A percentile compares a stretch with the other conserved stretches of the same genome.
Conservation (phyloP, 2,329 filamentous ascomycete genomes). For the Aspergillus piperis region DNA sequence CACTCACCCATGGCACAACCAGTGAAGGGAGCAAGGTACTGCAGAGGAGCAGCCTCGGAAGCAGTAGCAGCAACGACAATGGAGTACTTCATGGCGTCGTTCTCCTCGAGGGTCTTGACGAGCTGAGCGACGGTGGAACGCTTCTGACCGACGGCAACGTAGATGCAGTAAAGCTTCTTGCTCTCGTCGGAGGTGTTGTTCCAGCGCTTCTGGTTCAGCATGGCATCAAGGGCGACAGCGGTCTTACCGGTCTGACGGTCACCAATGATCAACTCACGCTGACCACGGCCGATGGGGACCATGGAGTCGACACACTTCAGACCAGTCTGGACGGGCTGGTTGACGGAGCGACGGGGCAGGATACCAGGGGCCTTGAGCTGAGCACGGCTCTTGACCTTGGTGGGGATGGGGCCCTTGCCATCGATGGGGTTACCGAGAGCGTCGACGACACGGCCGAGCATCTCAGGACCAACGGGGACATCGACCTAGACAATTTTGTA, state of each 20-base stretch:
- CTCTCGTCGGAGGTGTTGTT: slow-evolving; percentile 88
- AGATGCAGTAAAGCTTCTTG: slow-evolving; percentile 99
- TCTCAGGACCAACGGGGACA: slow-evolving; percentile 86
- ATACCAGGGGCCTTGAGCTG: slow-evolving; percentile 99
- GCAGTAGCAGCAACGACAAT: slow-evolving; percentile 93
- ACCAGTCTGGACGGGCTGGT: slow-evolving; percentile 98
- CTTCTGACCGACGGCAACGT: slow-evolving; percentile 99
- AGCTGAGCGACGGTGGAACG: slow-evolving; percentile 98
- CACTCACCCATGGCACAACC: slow-evolving; percentile 67
- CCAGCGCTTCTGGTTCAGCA: slow-evolving; percentile 99
- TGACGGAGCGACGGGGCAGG: slow-evolving; percentile 94
- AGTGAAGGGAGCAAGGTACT: slow-evolving; percentile 93
- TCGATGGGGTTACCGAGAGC: slow-evolving; percentile 99
- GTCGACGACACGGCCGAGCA: slow-evolving; percentile 98
- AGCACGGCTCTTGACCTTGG: slow-evolving; percentile 88
- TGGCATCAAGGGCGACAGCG: slow-evolving; percentile 94
- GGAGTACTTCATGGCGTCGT: slow-evolving; percentile 98
- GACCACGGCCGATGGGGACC: slow-evolving; percentile 99
- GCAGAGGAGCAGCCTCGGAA: slow-evolving; percentile 91
- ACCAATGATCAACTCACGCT: slow-evolving; percentile 99
- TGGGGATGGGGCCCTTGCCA: slow-evolving; percentile 96
- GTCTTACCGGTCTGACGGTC: slow-evolving; percentile 99
- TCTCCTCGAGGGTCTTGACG: slow-evolving; percentile 99
- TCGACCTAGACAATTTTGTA: slow-evolving; percentile 67
- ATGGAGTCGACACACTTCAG: slow-evolving; percentile 99